Evolutionary conservation across 495 filamentous ascomycete genomes (phyloP), one percentile per base, ranked within the genome.

Genomic region (Astrocystis sublimbata): DNA sequence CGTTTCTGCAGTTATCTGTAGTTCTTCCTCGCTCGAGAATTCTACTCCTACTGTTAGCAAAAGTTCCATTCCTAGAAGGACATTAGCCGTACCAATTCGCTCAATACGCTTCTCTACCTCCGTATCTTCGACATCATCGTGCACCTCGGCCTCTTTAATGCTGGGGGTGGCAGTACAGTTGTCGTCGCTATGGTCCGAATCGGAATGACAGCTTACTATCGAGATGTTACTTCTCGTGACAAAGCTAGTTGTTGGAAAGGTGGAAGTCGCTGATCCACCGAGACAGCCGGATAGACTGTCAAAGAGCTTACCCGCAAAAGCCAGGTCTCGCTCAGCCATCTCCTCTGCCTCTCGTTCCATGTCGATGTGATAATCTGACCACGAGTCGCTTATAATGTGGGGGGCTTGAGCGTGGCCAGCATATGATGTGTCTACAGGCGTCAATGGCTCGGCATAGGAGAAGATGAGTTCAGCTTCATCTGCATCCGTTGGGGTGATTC

Each of bases 271-370:
- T 23, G 63, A 60, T 33, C 28, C 54, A n/a, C 36, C 46, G 38
- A 62, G 46, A 23, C 58, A 31, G 36, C 40, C 54, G 1, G 65
- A 52, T 19, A 57, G 33, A 50, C 58, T 51, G 35, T 62, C 52
- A 54, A 70, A 72, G 23, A 66, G 40, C 57, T 68, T 68, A 58
- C 63, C 58, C 53, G 68, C 64, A 23, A 46, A 60, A 45, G 65
- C 61, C 30, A 68, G 42, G 46, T 70, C 58, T 33, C 58, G 17
- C 58, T 70, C 67, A 15, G 61, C 64, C 43, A 53, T 42, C 21
- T 51, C 60, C 26, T 60, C 57, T 3, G 49, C 60, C 26, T 51
- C 47, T 4, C 59, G 52, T 21, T 66, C 61, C 3, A 42, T 23
- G n/a, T 62, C 54, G 1, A 47, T 38, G 13, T 57, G 23, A 8